Evolutionary conservation across 345 rosid species (phyloP), one percentile per base, ranked within the genome.

Genomic region (Iberis pinnata): DNA sequence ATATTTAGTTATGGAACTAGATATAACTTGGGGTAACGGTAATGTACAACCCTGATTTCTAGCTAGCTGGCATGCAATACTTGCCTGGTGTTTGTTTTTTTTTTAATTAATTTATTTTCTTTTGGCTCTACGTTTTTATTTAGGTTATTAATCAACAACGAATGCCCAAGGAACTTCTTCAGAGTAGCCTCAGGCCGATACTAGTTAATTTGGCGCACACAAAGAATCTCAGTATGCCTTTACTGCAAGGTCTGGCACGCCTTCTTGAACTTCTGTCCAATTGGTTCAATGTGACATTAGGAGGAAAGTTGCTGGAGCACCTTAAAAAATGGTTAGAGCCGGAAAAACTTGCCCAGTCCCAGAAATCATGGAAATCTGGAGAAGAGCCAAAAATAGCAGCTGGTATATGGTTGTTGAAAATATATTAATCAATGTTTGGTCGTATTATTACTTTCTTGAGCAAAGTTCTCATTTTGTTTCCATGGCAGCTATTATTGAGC

Each of bases 311-410:
- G 81, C 75, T 92, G 69, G 98, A 88, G 75, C 98, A 92, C 77
- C 97, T 92, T 47, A 92, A 80, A 74, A 92, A 85, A 71, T 92
- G 98, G 98, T 65, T 92, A 78, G 97, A 88, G 66, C 98, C 97
- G 32, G 98, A 92, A 65, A 92, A 83, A 73, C 98, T 92, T 66
- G 83, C 86, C 49, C 95, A 85, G 76, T 83, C 78, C 64, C 80
- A 73, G 74, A 92, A 92, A 71, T 78, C 90, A 71, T 88, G 98
- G 96, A 92, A 92, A 70, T 78, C 93, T 61, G 98, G 98, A 59
- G 98, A 92, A 75, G 98, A 92, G 76, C 95, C 98, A 26, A 92
- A 92, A 80, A 88, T 92, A 56, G 98, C 98, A 56, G 88, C 97
- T 39, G 97, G 98, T 88, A 80, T 50, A 31, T 35, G 12, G 13